Evolutionary conservation across 2,329 filamentous ascomycete species (phyloP).

Genomic region (Aspergillus cejpii): DNA sequence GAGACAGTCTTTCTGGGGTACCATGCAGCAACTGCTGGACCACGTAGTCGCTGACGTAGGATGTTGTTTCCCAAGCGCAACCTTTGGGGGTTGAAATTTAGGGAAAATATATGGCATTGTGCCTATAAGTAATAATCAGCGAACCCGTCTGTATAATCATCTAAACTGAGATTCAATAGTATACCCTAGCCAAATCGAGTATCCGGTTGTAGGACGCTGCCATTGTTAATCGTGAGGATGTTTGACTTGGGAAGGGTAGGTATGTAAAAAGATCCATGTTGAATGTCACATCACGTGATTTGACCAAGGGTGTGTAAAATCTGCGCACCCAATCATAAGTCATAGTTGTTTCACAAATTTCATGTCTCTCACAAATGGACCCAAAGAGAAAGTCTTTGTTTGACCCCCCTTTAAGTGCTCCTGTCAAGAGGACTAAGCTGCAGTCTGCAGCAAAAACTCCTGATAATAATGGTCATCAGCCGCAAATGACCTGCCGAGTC

Average conservation of each 20-base stretch:
- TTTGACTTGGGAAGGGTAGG: neutral
- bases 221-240: conserved; percentile 31
- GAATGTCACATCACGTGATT: neutral
- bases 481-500: neutral
- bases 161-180: conserved; percentile 1
- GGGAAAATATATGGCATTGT: conserved; percentile 87
- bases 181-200: conserved; percentile 71
- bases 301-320: no score
- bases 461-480: neutral
- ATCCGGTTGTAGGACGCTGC: conserved; percentile 49
- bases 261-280: neutral
- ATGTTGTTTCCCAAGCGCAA: conserved; percentile 85
- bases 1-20: conserved; percentile 72
- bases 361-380: conserved; percentile 15
- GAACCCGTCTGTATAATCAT: neutral
- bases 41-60: conserved; percentile 77
- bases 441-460: neutral
- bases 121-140: conserved; percentile 48
- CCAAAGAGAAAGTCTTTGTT: conserved; percentile 22
- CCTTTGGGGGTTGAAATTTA: conserved; percentile 79
- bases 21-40: conserved; percentile 76
- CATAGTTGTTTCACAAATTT: no score
- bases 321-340: no score
- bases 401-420: neutral
- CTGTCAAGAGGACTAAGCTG: conserved; percentile 15